Conservation (phyloP, 768 basidiomycete species). For the Mycena rosella region DNA sequence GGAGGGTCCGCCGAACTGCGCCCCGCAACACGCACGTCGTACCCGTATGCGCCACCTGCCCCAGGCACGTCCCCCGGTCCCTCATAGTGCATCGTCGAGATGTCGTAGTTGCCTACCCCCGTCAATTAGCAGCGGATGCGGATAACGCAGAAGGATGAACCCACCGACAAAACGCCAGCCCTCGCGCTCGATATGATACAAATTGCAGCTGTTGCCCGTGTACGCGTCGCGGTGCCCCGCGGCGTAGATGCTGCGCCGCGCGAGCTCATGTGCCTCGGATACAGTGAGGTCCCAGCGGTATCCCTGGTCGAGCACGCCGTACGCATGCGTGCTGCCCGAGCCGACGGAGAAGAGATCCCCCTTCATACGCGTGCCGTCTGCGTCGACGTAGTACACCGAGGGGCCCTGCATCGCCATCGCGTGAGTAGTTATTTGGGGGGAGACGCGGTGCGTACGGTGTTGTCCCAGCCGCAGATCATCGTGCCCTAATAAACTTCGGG, state of each 20-base stretch:
- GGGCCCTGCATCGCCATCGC: no score
- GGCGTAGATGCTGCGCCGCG: constrained; percentile 93
- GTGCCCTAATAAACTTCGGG: constrained; percentile 75
- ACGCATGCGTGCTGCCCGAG: constrained; percentile 98
- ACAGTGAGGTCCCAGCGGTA: constrained; percentile 94
- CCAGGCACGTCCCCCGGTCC: constrained; percentile 80
- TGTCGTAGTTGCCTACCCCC: constrained; percentile 96
- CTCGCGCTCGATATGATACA: constrained; percentile 94
- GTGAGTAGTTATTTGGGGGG: no score
- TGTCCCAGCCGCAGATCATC: constrained; percentile 99
- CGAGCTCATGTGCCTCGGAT: constrained; percentile 95
- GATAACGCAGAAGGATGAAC: constrained; percentile 43
- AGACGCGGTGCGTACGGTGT: no score
- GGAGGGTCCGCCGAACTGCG: constrained; percentile 66
- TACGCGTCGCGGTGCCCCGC: constrained; percentile 97
- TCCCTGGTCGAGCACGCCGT: constrained; percentile 97
- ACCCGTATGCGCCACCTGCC: constrained; percentile 81
- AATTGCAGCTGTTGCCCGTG: constrained; percentile 95
- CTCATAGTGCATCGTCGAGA: constrained; percentile 92
- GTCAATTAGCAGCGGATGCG: background rate
- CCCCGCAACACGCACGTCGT: constrained; percentile 76
- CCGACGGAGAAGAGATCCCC: constrained; percentile 99
- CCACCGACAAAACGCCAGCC: constrained; percentile 97
- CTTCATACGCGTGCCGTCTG: constrained; percentile 94
- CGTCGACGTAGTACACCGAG: constrained; percentile 98